Percentiles rank a stretch among this genome's conserved stretches.
These are phyloP conservation scores for Daldinia childiae DNA, from an alignment of 495 filamentous ascomycete species.

Conservation along the genomic window DNA sequence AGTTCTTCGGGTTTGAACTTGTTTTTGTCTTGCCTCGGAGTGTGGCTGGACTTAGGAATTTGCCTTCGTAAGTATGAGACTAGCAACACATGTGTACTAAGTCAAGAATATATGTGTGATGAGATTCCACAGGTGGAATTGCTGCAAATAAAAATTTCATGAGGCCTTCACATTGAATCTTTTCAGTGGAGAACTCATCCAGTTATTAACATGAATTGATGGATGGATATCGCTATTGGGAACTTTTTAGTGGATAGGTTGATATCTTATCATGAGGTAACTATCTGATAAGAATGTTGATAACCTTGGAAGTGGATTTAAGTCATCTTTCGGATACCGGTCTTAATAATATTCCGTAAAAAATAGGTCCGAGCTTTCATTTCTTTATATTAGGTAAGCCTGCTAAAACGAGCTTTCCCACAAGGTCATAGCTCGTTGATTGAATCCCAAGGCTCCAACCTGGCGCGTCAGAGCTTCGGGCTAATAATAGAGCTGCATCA, in stretches of 20 bases:
- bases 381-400: background rate
- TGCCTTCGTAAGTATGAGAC: slow-evolving; percentile 24
- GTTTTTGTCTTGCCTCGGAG: slow-evolving; percentile 25
- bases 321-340: slow-evolving; percentile 6
- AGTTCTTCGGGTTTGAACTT: slow-evolving; percentile 9
- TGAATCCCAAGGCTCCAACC: slow-evolving; percentile 34
- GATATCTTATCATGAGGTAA: background rate
- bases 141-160: slow-evolving; percentile 40
- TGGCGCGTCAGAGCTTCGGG: slow-evolving; percentile 43
- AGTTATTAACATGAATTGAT: slow-evolving; percentile 19
- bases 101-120: slow-evolving; percentile 10
- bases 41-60: slow-evolving; percentile 31
- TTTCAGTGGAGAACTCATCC: slow-evolving; percentile 31
- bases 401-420: background rate
- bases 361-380: background rate
- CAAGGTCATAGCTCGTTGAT: slow-evolving; percentile 15
- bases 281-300: background rate
- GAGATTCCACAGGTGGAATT: slow-evolving; percentile 12
- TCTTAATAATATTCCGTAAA: slow-evolving; percentile 32
- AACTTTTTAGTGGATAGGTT: slow-evolving; percentile 1
- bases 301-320: background rate
- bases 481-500: slow-evolving; percentile 36
- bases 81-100: slow-evolving; percentile 16
- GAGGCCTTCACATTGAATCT: slow-evolving; percentile 34
- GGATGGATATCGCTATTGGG: background rate